These are phyloP conservation scores for Ceratonia siliqua DNA, from an alignment of 306 rosid species.

Conservation along the genomic window DNA sequence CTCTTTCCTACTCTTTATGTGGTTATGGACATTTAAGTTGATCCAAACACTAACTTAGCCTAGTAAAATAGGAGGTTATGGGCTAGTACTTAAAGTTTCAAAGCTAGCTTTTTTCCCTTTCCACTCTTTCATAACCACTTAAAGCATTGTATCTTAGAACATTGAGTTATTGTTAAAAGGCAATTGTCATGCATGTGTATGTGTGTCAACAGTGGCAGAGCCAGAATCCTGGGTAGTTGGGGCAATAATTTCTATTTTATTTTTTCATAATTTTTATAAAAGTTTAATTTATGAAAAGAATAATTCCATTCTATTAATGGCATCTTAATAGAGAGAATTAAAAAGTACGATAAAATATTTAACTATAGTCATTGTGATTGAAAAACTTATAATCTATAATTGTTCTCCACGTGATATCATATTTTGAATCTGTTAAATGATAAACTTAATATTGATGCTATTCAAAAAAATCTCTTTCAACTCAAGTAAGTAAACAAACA, in stretches of 20 bases:
- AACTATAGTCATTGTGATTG: neutral
- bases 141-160: neutral
- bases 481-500: no score
- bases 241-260: neutral
- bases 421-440: no score
- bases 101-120: neutral
- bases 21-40: neutral
- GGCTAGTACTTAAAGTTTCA: neutral
- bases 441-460: no score
- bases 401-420: no score
- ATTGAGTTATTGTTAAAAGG: conserved; percentile 1
- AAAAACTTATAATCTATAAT: no score
- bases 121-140: neutral
- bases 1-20: conserved; percentile 1
- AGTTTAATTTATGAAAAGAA: neutral
- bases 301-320: neutral
- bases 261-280: neutral
- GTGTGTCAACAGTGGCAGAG: neutral
- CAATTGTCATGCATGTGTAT: neutral
- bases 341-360: neutral
- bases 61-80: neutral
- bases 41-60: neutral
- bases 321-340: neutral
- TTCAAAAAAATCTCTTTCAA: no score
- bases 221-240: neutral